Evolutionary conservation across 108 stramenopile genomes (phyloP).

Genomic region (Fistulifera pelliculosa): DNA sequence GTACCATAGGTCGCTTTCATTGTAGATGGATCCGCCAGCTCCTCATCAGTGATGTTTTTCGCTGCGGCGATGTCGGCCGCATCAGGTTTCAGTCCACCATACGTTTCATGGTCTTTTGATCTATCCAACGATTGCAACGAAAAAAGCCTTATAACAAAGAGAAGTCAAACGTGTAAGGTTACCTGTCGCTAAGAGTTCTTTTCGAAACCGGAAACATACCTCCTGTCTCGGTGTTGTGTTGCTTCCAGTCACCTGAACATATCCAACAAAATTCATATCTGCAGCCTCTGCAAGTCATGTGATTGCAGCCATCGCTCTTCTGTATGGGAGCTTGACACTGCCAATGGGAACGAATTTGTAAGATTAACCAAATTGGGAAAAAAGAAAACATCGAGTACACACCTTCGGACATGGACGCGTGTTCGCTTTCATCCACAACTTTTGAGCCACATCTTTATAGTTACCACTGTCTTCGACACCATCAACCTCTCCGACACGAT

Average conservation of each 20-base stretch:
- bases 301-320: slow-evolving; percentile 73
- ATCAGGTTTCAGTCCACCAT: slow-evolving; percentile 1
- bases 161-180: no score
- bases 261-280: slow-evolving; percentile 70
- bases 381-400: neutral
- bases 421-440: slow-evolving; percentile 62
- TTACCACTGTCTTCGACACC: slow-evolving; percentile 16
- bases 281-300: slow-evolving; percentile 59
- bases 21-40: neutral
- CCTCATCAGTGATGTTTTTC: neutral
- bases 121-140: slow-evolving; percentile 49
- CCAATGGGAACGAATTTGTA: neutral
- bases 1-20: slow-evolving; percentile 28
- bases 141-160: slow-evolving; percentile 22
- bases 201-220: no score
- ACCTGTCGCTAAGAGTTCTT: no score
- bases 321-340: slow-evolving; percentile 54
- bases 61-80: slow-evolving; percentile 5
- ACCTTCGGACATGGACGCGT: slow-evolving; percentile 53
- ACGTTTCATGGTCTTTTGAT: slow-evolving; percentile 18
- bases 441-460: slow-evolving; percentile 37
- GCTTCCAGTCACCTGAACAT: slow-evolving; percentile 51
- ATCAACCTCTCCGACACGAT: slow-evolving; percentile 32
- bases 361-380: neutral
- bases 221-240: slow-evolving; percentile 41